These are phyloP conservation scores for Cystobasidium sp. DNA, from an alignment of 1,284 basidiomycete genomes.

Conservation along the genomic window DNA sequence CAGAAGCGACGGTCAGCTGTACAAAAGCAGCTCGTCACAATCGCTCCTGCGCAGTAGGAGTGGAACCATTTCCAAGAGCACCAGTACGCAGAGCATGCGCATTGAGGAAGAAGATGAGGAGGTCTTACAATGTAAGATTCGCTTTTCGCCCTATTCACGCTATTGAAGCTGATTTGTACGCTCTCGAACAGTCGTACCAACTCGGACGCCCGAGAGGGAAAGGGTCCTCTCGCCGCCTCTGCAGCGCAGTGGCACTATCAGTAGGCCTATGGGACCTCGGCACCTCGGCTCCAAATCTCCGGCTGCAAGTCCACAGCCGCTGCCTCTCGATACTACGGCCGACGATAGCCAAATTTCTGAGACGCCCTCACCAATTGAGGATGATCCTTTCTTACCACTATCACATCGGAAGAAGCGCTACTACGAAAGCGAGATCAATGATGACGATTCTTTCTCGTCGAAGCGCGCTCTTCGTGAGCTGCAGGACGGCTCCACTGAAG, in stretches of 20 bases:
- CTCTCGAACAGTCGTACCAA: background rate
- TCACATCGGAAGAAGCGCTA: slow-evolving; percentile 37
- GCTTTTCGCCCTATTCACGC: background rate
- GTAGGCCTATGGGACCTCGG: slow-evolving; percentile 36
- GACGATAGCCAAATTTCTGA: background rate
- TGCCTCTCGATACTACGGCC: background rate
- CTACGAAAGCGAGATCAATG: slow-evolving; percentile 11
- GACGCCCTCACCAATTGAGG: slow-evolving; percentile 30
- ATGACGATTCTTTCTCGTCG: slow-evolving; percentile 31
- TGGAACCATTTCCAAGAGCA: slow-evolving; percentile 18
- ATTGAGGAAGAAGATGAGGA: slow-evolving; percentile 37
- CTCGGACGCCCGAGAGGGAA: slow-evolving; percentile 27
- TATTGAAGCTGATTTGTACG: background rate
- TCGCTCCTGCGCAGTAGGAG: slow-evolving; percentile 13
- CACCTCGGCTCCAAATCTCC: slow-evolving; percentile 37
- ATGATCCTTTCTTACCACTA: slow-evolving; percentile 34
- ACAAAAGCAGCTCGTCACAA: slow-evolving; percentile 25
- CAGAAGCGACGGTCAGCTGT: slow-evolving; percentile 17
- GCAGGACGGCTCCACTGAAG: slow-evolving; percentile 9
- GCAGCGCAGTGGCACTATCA: slow-evolving; percentile 37
- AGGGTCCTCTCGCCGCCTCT: slow-evolving; percentile 27
- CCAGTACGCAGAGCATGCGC: slow-evolving; percentile 41
- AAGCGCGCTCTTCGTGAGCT: slow-evolving; percentile 26
- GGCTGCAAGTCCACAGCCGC: slow-evolving; percentile 24
- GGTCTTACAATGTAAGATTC: slow-evolving; percentile 9